A percentile compares a stretch with the other conserved stretches of the same genome.
Evolutionary conservation across 768 basidiomycete genomes (phyloP).

Genomic region (Xerocomellus intermedius): DNA sequence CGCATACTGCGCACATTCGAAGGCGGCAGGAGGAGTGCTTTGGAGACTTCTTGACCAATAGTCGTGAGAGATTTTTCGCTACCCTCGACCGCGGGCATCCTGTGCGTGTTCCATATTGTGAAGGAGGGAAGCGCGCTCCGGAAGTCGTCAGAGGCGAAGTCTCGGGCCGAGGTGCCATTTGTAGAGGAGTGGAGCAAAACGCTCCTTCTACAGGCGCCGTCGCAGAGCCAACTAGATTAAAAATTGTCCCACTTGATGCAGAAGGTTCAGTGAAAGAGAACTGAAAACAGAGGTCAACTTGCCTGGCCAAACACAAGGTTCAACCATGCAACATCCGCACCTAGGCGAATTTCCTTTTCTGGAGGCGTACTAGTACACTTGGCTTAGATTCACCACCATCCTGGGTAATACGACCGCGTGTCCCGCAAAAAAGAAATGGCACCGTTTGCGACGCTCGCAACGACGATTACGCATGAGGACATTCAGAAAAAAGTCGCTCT

Average conservation of each 20-base stretch:
- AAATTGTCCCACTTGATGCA: background rate
- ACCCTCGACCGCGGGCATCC: slow-evolving; percentile 32
- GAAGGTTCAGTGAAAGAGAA: background rate
- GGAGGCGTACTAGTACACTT: background rate
- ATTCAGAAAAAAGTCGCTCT: slow-evolving; percentile 32
- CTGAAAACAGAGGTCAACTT: background rate
- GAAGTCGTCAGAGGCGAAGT: slow-evolving; percentile 13
- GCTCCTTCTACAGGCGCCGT: slow-evolving; percentile 4
- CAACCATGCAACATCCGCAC: slow-evolving; percentile 21
- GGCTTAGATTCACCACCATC: slow-evolving; percentile 7
- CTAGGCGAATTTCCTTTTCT: slow-evolving; percentile 21
- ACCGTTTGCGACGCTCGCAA: slow-evolving; percentile 29
- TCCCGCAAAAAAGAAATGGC: slow-evolving; percentile 21
- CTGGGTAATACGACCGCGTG: slow-evolving; percentile 13
- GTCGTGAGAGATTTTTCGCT: slow-evolving; percentile 1
- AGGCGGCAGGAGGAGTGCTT: slow-evolving; percentile 3
- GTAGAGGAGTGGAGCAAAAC: slow-evolving; percentile 19
- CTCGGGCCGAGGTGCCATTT: slow-evolving; percentile 13
- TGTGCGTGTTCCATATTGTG: slow-evolving; percentile 30
- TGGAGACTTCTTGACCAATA: slow-evolving; percentile 24
- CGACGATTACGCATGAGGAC: slow-evolving; percentile 36
- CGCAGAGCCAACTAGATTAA: slow-evolving; percentile 5
- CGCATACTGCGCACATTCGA: slow-evolving; percentile 14
- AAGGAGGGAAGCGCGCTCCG: slow-evolving; percentile 20
- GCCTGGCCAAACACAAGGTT: background rate